A percentile compares a stretch with the other conserved stretches of the same genome.
Evolutionary conservation across 169 alveolate genomes (phyloP).

Genomic region (Plasmodium berghei): DNA sequence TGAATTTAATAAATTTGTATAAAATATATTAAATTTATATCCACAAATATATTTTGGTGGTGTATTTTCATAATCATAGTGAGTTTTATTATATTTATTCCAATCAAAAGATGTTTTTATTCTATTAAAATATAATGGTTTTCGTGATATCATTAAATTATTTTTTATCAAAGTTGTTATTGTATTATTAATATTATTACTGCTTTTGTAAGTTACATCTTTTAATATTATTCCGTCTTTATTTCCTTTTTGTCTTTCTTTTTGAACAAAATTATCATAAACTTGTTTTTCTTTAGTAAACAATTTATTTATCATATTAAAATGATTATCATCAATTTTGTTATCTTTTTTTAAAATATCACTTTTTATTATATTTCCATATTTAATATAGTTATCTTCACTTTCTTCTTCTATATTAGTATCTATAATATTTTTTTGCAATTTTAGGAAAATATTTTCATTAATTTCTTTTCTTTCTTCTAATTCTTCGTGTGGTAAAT

Average conservation of each 20-base stretch:
- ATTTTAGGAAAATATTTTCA: conserved; percentile 7
- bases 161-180: neutral
- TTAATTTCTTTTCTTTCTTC: conserved; percentile 32
- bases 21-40: conserved; percentile 96
- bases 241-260: conserved; percentile 85
- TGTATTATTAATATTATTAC: no score
- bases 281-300: conserved; percentile 37
- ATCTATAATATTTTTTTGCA: neutral
- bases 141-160: conserved; percentile 62
- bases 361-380: neutral
- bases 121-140: conserved; percentile 96
- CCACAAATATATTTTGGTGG: conserved; percentile 98
- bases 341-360: neutral
- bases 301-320: conserved; percentile 9
- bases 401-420: neutral
- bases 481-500: conserved; percentile 36
- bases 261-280: conserved; percentile 78
- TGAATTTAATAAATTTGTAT: conserved; percentile 94
- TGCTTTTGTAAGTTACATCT: conserved; percentile 51
- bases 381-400: no score
- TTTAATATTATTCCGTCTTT: conserved; percentile 89
- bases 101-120: conserved; percentile 96
- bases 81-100: conserved; percentile 97
- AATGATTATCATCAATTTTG: neutral
- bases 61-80: conserved; percentile 96